phyloP scores from a whole-genome alignment of 257 asterid species.

The Penstemon eatonii region DNA sequence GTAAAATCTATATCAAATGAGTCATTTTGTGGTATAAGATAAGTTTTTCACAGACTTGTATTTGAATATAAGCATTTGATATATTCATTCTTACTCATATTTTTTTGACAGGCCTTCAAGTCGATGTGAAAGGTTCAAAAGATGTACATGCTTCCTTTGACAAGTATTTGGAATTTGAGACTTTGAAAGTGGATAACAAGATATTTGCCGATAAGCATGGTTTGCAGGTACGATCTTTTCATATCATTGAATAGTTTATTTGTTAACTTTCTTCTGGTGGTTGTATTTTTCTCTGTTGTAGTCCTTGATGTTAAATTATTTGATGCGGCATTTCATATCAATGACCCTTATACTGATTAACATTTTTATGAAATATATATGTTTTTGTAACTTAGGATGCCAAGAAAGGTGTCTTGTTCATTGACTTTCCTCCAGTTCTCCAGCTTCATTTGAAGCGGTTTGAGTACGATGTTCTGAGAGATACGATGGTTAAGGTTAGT shows the following conservation, averaged over 20 bases:
- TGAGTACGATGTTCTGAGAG: slow-evolving; percentile 48
- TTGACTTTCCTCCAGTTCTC: slow-evolving; percentile 52
- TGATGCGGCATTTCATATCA: too few species aligned
- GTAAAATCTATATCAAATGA: slow-evolving; percentile 88
- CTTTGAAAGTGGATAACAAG: slow-evolving; percentile 46
- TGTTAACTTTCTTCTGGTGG: too few species aligned
- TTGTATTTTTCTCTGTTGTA: too few species aligned
- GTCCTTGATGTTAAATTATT: too few species aligned
- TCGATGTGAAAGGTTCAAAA: slow-evolving; percentile 85
- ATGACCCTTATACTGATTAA: too few species aligned
- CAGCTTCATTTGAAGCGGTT: slow-evolving; percentile 55
- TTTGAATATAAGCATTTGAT: slow-evolving; percentile 17
- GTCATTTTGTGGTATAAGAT: slow-evolving; percentile 76
- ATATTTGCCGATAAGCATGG: slow-evolving; percentile 48
- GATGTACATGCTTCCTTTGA: slow-evolving; percentile 33
- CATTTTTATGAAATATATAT: too few species aligned
- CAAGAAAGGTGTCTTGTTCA: slow-evolving; percentile 47
- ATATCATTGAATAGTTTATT: too few species aligned
- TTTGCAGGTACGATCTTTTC: slow-evolving; percentile 36
- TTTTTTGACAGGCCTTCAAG: slow-evolving; percentile 72
- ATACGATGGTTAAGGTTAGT: slow-evolving; percentile 52
- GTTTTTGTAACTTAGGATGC: slow-evolving; percentile 39
- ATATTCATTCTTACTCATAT: slow-evolving; percentile 22
- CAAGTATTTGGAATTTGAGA: slow-evolving; percentile 47
- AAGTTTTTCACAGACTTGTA: slow-evolving; percentile 24